Conservation (phyloP, 257 asterid species). For the Solanum gandarillasii region DNA sequence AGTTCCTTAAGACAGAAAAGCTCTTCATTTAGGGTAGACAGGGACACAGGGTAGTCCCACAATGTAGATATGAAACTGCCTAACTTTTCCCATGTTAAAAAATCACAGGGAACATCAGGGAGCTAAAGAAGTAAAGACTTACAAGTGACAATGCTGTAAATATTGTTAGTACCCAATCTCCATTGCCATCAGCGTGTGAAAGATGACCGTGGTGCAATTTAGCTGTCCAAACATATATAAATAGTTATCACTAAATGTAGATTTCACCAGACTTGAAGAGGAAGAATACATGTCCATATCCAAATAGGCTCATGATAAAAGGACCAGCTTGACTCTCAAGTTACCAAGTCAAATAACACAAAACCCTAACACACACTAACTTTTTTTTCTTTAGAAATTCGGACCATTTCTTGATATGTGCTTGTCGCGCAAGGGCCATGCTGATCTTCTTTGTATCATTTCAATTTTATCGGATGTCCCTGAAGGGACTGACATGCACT, state of each 20-base stretch:
- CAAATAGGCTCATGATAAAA: neutral
- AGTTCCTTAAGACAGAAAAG: neutral
- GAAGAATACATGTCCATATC: neutral
- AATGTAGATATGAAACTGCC: neutral
- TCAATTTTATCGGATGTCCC: neutral
- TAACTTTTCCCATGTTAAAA: neutral
- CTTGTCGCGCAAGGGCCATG: neutral
- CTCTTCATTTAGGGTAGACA: neutral
- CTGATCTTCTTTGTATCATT: neutral
- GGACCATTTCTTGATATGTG: neutral
- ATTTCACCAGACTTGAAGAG: neutral
- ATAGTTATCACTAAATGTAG: conserved; percentile 10
- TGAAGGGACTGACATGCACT: neutral
- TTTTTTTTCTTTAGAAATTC: neutral
- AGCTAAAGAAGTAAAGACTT: conserved; percentile 15
- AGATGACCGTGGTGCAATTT: conserved; percentile 92
- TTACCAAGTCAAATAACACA: neutral
- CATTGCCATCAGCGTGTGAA: conserved; percentile 89
- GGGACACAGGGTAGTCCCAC: neutral
- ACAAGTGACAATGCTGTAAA: conserved; percentile 88
- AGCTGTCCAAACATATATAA: conserved; percentile 31
- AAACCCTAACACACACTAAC: neutral
- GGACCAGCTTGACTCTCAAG: neutral
- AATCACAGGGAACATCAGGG: neutral
- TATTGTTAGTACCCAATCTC: conserved; percentile 96